phyloP scores from a whole-genome alignment of 192 early-diverging fungal species.

The Coemansia reversa region DNA sequence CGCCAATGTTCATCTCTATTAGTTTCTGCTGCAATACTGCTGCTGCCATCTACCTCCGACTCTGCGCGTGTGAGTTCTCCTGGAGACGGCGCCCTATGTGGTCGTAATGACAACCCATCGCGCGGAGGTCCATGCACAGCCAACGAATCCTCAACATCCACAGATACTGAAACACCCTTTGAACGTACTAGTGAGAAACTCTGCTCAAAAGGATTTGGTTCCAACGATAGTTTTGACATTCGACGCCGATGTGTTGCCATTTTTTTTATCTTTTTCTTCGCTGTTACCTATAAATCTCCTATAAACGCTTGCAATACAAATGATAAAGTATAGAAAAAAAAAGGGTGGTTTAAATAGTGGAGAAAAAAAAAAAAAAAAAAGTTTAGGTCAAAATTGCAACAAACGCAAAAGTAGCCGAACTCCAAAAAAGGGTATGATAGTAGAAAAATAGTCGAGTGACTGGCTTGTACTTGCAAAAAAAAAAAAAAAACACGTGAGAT shows the following conservation, averaged over 20 bases:
- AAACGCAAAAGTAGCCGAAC: neutral
- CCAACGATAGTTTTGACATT: conserved; percentile 68
- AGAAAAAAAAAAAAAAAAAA: conserved; percentile 5
- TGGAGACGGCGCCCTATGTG: conserved; percentile 14
- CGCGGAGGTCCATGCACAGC: too few relatives aligned
- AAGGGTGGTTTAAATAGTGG: neutral
- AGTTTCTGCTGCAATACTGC: too few relatives aligned
- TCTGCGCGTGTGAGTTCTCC: neutral
- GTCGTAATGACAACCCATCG: too few relatives aligned
- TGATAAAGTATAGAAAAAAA: neutral
- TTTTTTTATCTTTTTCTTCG: neutral
- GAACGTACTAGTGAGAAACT: conserved; percentile 62
- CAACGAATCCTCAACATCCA: too few relatives aligned
- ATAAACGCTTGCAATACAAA: neutral
- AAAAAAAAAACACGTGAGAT: too few relatives aligned
- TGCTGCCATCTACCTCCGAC: too few relatives aligned
- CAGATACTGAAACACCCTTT: neutral
- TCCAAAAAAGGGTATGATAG: too few relatives aligned
- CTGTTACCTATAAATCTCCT: neutral
- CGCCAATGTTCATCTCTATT: neutral
- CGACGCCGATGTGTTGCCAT: conserved; percentile 39
- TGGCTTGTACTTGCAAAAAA: too few relatives aligned
- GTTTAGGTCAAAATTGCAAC: too few relatives aligned
- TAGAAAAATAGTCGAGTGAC: neutral
- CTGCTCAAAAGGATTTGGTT: conserved; percentile 88